Evolutionary conservation across 352 stramenopile species (phyloP).

Genomic region (Phytophthora quininea): DNA sequence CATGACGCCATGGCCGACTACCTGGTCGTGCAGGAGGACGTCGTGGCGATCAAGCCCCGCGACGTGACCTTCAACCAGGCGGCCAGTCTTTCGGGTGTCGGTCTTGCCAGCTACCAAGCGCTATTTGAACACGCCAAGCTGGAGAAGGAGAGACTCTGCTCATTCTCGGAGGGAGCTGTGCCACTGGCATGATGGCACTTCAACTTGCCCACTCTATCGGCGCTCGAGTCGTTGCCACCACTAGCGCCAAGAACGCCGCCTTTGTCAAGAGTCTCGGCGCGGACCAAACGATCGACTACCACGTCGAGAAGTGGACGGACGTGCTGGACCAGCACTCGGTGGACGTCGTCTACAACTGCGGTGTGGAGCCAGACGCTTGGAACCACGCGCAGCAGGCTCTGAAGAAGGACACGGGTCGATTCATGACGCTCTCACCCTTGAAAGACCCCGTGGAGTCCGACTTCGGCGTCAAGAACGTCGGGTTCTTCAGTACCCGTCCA

Average conservation of each 20-base stretch:
- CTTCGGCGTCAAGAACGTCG: neutral
- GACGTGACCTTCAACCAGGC: conserved; percentile 41
- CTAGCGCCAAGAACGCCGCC: conserved; percentile 23
- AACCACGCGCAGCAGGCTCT: conserved; percentile 18
- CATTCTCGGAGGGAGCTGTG: conserved; percentile 40
- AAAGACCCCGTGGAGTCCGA: neutral
- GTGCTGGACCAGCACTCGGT: conserved; percentile 29
- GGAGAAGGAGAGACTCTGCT: conserved; percentile 33
- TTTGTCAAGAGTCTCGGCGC: conserved; percentile 20
- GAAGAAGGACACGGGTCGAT: conserved; percentile 16
- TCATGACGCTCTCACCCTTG: neutral
- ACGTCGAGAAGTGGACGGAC: conserved; percentile 26
- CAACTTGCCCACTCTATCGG: conserved; percentile 37
- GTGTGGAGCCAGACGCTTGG: conserved; percentile 22
- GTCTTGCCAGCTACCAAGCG: conserved; percentile 36
- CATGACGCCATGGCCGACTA: conserved; percentile 34
- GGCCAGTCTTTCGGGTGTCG: conserved; percentile 23
- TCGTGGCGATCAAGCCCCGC: conserved; percentile 40
- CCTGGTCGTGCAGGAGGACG: conserved; percentile 20
- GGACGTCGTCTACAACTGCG: conserved; percentile 36
- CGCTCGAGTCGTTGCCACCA: conserved; percentile 24
- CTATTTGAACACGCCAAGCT: conserved; percentile 33
- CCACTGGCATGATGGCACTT: conserved; percentile 32
- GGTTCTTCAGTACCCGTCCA: neutral
- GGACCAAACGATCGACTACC: conserved; percentile 38